Conservation (phyloP, 2,329 filamentous ascomycete species). For the Scleromitrula shiraiana region DNA sequence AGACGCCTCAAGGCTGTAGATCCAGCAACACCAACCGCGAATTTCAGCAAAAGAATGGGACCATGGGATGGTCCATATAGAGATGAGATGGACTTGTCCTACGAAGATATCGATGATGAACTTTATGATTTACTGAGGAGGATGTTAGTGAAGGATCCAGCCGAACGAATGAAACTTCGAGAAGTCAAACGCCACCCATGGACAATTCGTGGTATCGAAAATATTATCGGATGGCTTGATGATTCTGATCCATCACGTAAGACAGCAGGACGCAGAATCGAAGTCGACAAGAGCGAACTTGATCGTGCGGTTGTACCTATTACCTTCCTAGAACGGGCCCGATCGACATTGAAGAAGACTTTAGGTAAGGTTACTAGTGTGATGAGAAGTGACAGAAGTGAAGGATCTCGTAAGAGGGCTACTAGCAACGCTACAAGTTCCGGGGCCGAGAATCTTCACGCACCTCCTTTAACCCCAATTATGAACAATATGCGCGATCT, state of each 20-base stretch:
- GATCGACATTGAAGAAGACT: slow-evolving; percentile 65
- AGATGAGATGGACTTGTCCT: slow-evolving; percentile 68
- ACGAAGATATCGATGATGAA: slow-evolving; percentile 77
- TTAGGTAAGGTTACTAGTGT: slow-evolving; percentile 50
- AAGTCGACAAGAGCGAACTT: slow-evolving; percentile 86
- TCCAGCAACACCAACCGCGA: slow-evolving; percentile 47
- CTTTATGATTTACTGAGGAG: slow-evolving; percentile 70
- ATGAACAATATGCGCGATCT: slow-evolving; percentile 32
- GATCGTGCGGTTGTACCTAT: slow-evolving; percentile 85
- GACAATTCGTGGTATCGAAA: slow-evolving; percentile 71
- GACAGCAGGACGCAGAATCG: slow-evolving; percentile 74
- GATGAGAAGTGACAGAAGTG: slow-evolving; percentile 42
- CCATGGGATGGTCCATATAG: slow-evolving; percentile 55
- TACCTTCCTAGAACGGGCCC: slow-evolving; percentile 76
- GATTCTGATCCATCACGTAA: slow-evolving; percentile 80
- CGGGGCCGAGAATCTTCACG: slow-evolving; percentile 43
- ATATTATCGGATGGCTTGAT: slow-evolving; percentile 78
- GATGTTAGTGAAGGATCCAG: slow-evolving; percentile 82
- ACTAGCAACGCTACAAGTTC: slow-evolving; percentile 59
- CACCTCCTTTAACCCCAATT: slow-evolving; percentile 33
- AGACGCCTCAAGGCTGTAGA: slow-evolving; percentile 72
- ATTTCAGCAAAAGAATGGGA: slow-evolving; percentile 44
- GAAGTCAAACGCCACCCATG: slow-evolving; percentile 94
- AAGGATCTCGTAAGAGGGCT: slow-evolving; percentile 49
- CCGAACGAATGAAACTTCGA: slow-evolving; percentile 76